Base-by-base conservation (phyloP, 2,329 filamentous ascomycete species). In the Biscogniauxia sp. region DNA sequence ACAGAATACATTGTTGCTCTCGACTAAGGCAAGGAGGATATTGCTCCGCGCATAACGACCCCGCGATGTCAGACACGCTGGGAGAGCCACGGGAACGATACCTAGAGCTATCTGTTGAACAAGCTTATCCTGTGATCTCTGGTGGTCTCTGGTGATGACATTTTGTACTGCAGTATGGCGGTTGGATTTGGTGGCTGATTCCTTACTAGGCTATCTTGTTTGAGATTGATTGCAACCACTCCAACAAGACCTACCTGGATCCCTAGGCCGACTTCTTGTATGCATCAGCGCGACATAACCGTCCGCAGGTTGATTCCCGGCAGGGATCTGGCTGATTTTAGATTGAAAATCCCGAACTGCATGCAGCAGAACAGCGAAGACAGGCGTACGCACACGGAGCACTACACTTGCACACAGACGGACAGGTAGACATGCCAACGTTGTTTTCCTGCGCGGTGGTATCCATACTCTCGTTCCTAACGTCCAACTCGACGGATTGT, bases 151-250 rank as follows among this genome's bases (percentile, higher is more conserved):
- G 50, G 7, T 20, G 50, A 17, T 20, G 50, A 20, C 8, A 17
- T 5, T 51, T 25, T 26, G 56, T 55, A 19, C 26, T 51, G 56
- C 51, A 15, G 37, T 53, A 8, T 19, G 7, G 17, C 17, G 7
- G 9, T 23, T 32, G n/a, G 52, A 45, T 55, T 41, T 49, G 26
- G 51, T 26, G 53, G 51, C 50, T 53, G 41, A 37, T 28, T 26
- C 50, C 19, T 17, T 23, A 20, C 45, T 20, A 32, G 20, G 28
- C 51, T 19, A n/a, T 37, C 15, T 26, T 28, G 54, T 58, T 17
- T 26, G 59, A 56, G 32, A 55, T 64, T 58, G 51, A 59, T 57
- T 54, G 23, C 19, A 19, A 51, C 19, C 19, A 23, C 20, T 13
- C 19, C 50, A 3, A 51, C 19, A 25, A 25, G 19, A 20, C 50